phyloP scores from a whole-genome alignment of 768 basidiomycete genomes.

The Hydnomerulius pinastri region DNA sequence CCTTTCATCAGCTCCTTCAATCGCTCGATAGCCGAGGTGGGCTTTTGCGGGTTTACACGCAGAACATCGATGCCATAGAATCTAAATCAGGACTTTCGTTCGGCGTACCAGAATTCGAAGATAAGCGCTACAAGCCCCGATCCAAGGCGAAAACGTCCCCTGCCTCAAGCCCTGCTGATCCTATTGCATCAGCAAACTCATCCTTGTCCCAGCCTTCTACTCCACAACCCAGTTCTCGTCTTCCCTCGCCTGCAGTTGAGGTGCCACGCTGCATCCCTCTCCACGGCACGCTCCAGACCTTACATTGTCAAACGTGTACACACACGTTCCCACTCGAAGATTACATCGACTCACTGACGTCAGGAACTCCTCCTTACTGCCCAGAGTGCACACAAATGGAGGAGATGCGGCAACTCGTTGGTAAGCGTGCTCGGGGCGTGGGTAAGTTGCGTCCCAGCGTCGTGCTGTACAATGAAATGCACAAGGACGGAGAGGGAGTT shows the following conservation, averaged over 20 bases:
- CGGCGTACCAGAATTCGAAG: conserved; percentile 74
- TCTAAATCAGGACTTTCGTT: conserved; percentile 83
- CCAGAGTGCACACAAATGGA: conserved; percentile 77
- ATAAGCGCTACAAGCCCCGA: conserved; percentile 54
- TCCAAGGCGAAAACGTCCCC: conserved; percentile 43
- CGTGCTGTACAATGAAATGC: conserved; percentile 87
- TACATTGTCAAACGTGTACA: conserved; percentile 83
- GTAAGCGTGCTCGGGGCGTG: conserved; percentile 78
- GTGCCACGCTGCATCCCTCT: conserved; percentile 85
- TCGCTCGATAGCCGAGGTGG: conserved; percentile 72
- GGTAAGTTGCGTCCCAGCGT: conserved; percentile 85
- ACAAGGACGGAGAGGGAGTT: conserved; percentile 85
- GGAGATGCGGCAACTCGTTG: conserved; percentile 66
- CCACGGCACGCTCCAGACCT: conserved; percentile 78
- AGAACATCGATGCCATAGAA: conserved; percentile 92
- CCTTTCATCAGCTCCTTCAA: conserved; percentile 78
- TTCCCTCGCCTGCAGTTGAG: conserved; percentile 54
- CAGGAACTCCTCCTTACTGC: conserved; percentile 71
- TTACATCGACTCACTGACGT: conserved; percentile 58
- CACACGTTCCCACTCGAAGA: conserved; percentile 66
- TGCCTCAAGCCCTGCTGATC: conserved; percentile 14
- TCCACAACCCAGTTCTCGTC: conserved; percentile 35
- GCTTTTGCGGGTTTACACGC: conserved; percentile 86
- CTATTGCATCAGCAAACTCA: conserved; percentile 8
- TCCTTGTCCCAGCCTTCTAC: conserved; percentile 16